Conservation (phyloP, 129 eudicot genomes). For the Ambrosia trifida region DNA sequence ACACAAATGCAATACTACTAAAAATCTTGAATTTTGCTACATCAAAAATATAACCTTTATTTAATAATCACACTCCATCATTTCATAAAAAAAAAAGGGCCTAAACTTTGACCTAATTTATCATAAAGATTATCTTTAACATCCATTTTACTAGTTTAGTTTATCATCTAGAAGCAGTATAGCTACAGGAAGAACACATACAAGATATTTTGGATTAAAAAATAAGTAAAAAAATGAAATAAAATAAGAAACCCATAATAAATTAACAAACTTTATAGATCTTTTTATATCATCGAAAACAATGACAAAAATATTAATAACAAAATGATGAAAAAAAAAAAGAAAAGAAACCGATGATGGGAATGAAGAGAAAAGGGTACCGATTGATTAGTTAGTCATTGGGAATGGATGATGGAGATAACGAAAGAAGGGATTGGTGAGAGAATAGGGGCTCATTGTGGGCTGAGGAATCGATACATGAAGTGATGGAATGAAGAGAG, state of each 20-base stretch:
- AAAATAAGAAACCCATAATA: background rate
- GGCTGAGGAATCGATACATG: slow-evolving; percentile 5
- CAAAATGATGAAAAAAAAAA: too few relatives aligned
- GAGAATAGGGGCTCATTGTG: slow-evolving; percentile 24
- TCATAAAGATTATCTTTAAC: slow-evolving; percentile 12
- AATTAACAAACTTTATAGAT: slow-evolving; percentile 1
- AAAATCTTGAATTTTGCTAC: background rate
- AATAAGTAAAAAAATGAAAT: background rate
- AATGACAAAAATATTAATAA: too few relatives aligned
- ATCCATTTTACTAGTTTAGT: background rate
- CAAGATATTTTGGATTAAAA: background rate
- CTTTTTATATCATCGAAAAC: slow-evolving; percentile 3
- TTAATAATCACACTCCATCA: background rate
- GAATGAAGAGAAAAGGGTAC: slow-evolving; percentile 13
- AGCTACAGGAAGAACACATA: slow-evolving; percentile 9
- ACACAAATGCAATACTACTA: too few relatives aligned
- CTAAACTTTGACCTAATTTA: background rate
- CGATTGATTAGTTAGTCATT: slow-evolving; percentile 25
- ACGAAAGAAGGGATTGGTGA: slow-evolving; percentile 23
- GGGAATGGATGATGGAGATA: slow-evolving; percentile 28
- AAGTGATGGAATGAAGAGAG: background rate
- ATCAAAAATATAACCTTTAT: background rate
- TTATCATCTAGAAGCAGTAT: background rate
- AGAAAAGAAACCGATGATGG: too few relatives aligned
- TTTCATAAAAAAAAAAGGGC: background rate